A percentile compares a stretch with the other conserved stretches of the same genome.
Conservation (phyloP, 2,329 filamentous ascomycete species). For the Hymenoscyphus occultus region DNA sequence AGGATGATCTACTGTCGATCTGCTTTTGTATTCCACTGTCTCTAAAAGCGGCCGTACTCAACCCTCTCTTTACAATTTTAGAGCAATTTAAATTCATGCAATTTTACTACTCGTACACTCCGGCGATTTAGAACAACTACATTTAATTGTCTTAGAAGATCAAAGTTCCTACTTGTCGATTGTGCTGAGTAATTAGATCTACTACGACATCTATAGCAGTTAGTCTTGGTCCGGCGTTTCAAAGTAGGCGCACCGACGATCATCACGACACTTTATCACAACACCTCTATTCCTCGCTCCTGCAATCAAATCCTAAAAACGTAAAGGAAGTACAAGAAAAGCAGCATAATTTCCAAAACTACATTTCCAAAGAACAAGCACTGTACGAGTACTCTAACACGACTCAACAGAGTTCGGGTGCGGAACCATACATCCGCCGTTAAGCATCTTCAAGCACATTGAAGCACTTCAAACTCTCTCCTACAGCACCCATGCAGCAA, state of each 20-base stretch:
- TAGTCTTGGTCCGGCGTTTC: neutral
- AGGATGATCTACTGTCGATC: slow-evolving; percentile 1
- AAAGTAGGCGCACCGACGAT: neutral
- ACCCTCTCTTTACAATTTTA: too few species aligned
- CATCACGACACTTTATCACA: neutral
- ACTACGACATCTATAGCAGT: too few species aligned
- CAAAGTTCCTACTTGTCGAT: too few species aligned
- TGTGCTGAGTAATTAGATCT: too few species aligned
- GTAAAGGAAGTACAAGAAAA: neutral
- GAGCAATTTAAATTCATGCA: too few species aligned
- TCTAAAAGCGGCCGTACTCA: too few species aligned
- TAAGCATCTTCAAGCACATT: neutral
- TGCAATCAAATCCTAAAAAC: neutral
- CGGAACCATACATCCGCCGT: neutral
- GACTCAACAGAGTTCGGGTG: too few species aligned
- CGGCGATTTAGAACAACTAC: neutral
- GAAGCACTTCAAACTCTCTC: neutral
- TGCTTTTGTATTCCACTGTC: neutral
- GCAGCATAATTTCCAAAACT: neutral
- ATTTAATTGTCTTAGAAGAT: too few species aligned
- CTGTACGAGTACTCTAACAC: too few species aligned
- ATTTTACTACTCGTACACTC: neutral
- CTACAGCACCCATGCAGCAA: neutral
- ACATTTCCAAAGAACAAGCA: neutral
- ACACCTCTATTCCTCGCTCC: neutral